Evolutionary conservation across 2,329 filamentous ascomycete genomes (phyloP).

Genomic region (Fusarium neocosmosporiellum): DNA sequence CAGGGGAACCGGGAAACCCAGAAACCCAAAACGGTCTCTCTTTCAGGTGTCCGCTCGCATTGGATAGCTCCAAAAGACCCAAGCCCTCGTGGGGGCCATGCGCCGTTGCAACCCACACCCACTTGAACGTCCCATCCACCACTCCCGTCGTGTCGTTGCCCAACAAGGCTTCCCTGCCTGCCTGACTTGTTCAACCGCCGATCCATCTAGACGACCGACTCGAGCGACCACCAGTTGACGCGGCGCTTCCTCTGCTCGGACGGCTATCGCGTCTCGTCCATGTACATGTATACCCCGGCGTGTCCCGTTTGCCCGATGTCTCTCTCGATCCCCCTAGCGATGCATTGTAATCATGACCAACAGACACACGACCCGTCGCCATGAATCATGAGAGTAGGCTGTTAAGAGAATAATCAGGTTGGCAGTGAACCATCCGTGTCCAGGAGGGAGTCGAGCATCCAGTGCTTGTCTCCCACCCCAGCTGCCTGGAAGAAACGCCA

Average conservation of each 20-base stretch:
- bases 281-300: neutral
- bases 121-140: slow-evolving; percentile 6
- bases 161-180: slow-evolving; percentile 26
- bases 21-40: neutral
- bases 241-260: neutral
- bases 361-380: neutral
- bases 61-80: neutral
- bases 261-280: slow-evolving; percentile 2
- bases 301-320: slow-evolving; percentile 12
- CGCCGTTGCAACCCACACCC: slow-evolving; percentile 12
- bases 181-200: slow-evolving; percentile 25
- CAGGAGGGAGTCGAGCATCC: slow-evolving; percentile 14
- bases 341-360: slow-evolving; percentile 9
- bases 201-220: slow-evolving; percentile 8
- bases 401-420: slow-evolving; percentile 5
- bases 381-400: slow-evolving; percentile 13
- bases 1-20: neutral
- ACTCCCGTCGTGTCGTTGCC: slow-evolving; percentile 9
- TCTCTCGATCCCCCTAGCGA: slow-evolving; percentile 17
- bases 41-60: neutral
- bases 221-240: neutral
- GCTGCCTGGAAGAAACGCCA: slow-evolving; percentile 36
- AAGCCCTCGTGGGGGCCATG: slow-evolving; percentile 12
- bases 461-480: slow-evolving; percentile 17
- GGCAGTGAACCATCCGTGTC: slow-evolving; percentile 26